A percentile compares a stretch with the other conserved stretches of the same genome.
phyloP scores from a whole-genome alignment of 148 eudicot genomes.

The Rhododendron ferrugineum region DNA sequence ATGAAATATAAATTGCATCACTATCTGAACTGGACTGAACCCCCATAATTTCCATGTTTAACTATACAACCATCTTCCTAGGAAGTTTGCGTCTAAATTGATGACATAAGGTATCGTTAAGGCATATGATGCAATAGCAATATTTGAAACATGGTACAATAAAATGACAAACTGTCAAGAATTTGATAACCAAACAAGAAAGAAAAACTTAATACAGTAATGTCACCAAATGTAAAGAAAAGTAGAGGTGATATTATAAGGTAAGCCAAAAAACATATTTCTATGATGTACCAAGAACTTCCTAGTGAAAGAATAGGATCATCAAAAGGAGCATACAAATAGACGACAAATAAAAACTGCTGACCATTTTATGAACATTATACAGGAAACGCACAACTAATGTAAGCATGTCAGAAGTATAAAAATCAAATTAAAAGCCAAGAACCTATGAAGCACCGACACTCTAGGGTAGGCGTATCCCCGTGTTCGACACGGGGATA shows the following conservation, averaged over 20 bases:
- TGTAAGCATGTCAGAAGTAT: neutral
- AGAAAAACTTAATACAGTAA: neutral
- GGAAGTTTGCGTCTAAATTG: slow-evolving; percentile 1
- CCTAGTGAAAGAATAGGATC: neutral
- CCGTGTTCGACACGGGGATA: no score
- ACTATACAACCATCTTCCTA: neutral
- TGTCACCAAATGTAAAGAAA: neutral
- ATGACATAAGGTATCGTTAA: neutral
- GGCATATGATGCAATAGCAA: neutral
- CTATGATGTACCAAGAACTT: neutral
- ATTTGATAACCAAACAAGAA: neutral
- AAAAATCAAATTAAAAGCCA: neutral
- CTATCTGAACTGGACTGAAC: neutral
- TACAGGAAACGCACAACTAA: neutral
- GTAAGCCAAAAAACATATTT: neutral
- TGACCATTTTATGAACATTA: neutral
- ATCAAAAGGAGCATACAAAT: neutral
- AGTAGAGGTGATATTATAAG: neutral
- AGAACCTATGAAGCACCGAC: neutral
- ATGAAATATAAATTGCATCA: neutral
- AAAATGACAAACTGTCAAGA: neutral
- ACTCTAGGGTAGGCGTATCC: no score
- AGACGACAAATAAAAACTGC: neutral
- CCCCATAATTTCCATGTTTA: neutral
- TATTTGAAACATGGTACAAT: neutral